Evolutionary conservation across 2,329 filamentous ascomycete species (phyloP).

Genomic region (Huntiella abstrusa): DNA sequence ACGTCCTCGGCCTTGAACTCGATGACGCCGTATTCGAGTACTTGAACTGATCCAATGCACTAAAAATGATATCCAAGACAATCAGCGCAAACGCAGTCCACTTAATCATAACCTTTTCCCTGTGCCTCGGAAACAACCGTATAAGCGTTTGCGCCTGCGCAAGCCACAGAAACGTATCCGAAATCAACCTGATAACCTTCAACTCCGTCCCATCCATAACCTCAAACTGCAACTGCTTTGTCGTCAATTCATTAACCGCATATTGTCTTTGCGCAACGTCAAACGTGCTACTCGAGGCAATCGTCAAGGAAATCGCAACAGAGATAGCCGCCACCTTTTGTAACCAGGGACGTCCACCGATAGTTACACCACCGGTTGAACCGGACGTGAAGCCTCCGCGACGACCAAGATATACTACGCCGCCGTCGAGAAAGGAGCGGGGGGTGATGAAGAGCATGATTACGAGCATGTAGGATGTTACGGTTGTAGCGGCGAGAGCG

Average conservation of each 20-base stretch:
- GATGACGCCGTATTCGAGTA: slow-evolving; percentile 35
- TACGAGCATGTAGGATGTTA: slow-evolving; percentile 79
- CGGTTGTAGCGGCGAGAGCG: slow-evolving; percentile 75
- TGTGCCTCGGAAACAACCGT: slow-evolving; percentile 82
- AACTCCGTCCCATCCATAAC: slow-evolving; percentile 76
- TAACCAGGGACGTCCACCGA: slow-evolving; percentile 83
- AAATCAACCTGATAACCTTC: slow-evolving; percentile 78
- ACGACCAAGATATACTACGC: slow-evolving; percentile 60
- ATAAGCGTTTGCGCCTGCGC: slow-evolving; percentile 95
- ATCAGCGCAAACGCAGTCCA: slow-evolving; percentile 95
- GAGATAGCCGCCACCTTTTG: slow-evolving; percentile 65
- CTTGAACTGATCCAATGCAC: slow-evolving; percentile 71
- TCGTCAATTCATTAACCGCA: slow-evolving; percentile 59
- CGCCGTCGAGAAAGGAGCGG: slow-evolving; percentile 79
- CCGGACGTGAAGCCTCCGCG: slow-evolving; percentile 76
- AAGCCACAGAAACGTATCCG: slow-evolving; percentile 90
- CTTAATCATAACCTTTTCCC: slow-evolving; percentile 96
- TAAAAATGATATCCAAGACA: slow-evolving; percentile 75
- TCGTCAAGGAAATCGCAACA: slow-evolving; percentile 70
- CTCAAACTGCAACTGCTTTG: slow-evolving; percentile 50
- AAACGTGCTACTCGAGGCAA: slow-evolving; percentile 85
- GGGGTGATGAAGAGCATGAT: slow-evolving; percentile 89
- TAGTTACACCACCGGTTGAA: slow-evolving; percentile 59
- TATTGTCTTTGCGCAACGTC: slow-evolving; percentile 70
- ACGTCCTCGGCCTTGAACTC: slow-evolving; percentile 43